These are phyloP conservation scores for Candida ficus DNA, from an alignment of 805 yeast genomes.

Conservation along the genomic window DNA sequence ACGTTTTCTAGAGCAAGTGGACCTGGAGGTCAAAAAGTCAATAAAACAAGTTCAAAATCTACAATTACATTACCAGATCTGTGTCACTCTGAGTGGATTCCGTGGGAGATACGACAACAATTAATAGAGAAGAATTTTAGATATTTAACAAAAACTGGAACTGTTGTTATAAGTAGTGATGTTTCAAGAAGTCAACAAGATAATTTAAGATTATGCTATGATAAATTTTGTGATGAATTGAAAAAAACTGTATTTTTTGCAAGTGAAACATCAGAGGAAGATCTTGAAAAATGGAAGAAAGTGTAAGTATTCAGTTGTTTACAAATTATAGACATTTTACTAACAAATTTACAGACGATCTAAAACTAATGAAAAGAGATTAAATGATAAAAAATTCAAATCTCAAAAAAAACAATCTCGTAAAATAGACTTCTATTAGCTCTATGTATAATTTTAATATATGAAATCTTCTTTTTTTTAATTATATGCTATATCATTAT, in stretches of 20 bases:
- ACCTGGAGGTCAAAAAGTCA: conserved; percentile 87
- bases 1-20: conserved; percentile 64
- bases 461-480: too few species aligned
- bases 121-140: conserved; percentile 35
- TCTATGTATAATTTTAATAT: too few species aligned
- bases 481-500: neutral
- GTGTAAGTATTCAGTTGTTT: conserved; percentile 13
- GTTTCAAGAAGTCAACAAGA: conserved; percentile 49
- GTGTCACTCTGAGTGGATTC: conserved; percentile 54
- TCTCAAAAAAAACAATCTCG: conserved; percentile 36
- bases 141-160: conserved; percentile 47
- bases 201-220: conserved; percentile 54
- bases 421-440: conserved; percentile 9
- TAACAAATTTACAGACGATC: conserved; percentile 4
- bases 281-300: conserved; percentile 46
- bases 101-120: conserved; percentile 42
- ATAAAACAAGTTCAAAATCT: conserved; percentile 63
- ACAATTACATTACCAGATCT: conserved; percentile 48
- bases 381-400: conserved; percentile 31
- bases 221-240: conserved; percentile 52
- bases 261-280: conserved; percentile 40
- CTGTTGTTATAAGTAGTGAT: conserved; percentile 59
- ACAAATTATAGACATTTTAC: neutral
- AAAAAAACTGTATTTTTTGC: conserved; percentile 41
- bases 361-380: conserved; percentile 30